Conservation (phyloP, 345 rosid species). For the Linum usitatissimum region DNA sequence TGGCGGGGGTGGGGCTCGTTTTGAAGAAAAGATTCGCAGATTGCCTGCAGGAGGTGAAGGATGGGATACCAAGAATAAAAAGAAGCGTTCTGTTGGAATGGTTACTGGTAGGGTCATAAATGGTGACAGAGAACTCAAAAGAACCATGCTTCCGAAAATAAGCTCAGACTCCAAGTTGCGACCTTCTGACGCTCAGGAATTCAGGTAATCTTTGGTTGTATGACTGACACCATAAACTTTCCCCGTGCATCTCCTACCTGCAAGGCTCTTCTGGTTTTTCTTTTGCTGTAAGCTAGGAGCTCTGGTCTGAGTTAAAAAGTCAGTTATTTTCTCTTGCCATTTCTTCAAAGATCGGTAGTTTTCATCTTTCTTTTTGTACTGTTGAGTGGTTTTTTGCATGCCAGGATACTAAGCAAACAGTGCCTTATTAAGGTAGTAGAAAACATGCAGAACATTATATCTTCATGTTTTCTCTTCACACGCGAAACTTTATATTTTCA, state of each 20-base stretch:
- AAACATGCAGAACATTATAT: neutral
- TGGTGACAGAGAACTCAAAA: constrained; percentile 54
- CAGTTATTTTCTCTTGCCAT: too few relatives aligned
- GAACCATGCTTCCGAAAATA: constrained; percentile 44
- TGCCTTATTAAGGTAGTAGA: too few relatives aligned
- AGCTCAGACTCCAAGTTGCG: constrained; percentile 55
- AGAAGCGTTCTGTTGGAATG: constrained; percentile 80
- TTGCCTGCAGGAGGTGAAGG: constrained; percentile 81
- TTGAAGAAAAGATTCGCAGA: constrained; percentile 72
- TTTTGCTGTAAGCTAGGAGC: neutral
- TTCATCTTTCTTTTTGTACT: neutral
- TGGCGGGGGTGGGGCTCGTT: constrained; percentile 37
- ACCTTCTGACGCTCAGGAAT: constrained; percentile 54
- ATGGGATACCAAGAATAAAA: constrained; percentile 88
- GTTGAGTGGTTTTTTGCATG: neutral
- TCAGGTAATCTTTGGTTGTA: constrained; percentile 42
- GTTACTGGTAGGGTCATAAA: constrained; percentile 50
- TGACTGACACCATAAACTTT: neutral
- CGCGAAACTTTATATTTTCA: too few relatives aligned
- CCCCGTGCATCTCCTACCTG: neutral
- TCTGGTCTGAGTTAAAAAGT: too few relatives aligned
- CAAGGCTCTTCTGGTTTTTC: neutral
- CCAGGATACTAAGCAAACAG: neutral
- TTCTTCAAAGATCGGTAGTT: neutral
- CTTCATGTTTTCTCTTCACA: too few relatives aligned